Evolutionary conservation across 208 protist genomes (phyloP).

Genomic region (Crithidia mellificae): DNA sequence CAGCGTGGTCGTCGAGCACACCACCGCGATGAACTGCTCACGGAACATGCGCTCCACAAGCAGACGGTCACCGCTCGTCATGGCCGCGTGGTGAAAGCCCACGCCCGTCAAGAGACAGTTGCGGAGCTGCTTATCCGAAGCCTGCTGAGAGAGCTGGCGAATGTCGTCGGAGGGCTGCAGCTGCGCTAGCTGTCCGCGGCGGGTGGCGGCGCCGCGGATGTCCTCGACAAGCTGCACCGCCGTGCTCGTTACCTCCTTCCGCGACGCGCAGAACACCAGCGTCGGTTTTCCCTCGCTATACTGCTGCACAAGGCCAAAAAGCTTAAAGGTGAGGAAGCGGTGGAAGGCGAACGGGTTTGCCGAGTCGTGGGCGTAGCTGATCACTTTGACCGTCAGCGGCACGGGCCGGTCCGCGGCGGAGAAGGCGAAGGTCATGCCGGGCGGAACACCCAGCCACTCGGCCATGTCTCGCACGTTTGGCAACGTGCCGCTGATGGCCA

Average conservation of each 20-base stretch:
- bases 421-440: constrained; percentile 61
- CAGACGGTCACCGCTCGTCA: constrained; percentile 66
- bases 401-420: constrained; percentile 76
- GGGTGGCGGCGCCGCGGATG: constrained; percentile 43
- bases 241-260: constrained; percentile 70
- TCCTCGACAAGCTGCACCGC: constrained; percentile 66
- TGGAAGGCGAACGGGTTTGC: constrained; percentile 91
- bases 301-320: constrained; percentile 77
- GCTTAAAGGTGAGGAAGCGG: constrained; percentile 87
- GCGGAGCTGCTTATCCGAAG: constrained; percentile 77
- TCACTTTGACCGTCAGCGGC: constrained; percentile 67
- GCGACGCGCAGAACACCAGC: constrained; percentile 91
- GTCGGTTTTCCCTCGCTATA: constrained; percentile 75
- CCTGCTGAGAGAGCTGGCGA: constrained; percentile 26
- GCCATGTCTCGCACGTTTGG: constrained; percentile 91
- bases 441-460: constrained; percentile 78
- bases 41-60: constrained; percentile 90
- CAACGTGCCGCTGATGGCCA: constrained; percentile 92
- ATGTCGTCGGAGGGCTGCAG: constrained; percentile 51
- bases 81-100: constrained; percentile 89
- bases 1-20: constrained; percentile 93
- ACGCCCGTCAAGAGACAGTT: constrained; percentile 66
- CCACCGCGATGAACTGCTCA: constrained; percentile 75
- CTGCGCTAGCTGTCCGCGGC: constrained; percentile 30
- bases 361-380: constrained; percentile 71